A percentile compares a stretch with the other conserved stretches of the same genome.
Evolutionary conservation across 176 grass and related monocot species (phyloP).

Genomic region (Typha latifolia): DNA sequence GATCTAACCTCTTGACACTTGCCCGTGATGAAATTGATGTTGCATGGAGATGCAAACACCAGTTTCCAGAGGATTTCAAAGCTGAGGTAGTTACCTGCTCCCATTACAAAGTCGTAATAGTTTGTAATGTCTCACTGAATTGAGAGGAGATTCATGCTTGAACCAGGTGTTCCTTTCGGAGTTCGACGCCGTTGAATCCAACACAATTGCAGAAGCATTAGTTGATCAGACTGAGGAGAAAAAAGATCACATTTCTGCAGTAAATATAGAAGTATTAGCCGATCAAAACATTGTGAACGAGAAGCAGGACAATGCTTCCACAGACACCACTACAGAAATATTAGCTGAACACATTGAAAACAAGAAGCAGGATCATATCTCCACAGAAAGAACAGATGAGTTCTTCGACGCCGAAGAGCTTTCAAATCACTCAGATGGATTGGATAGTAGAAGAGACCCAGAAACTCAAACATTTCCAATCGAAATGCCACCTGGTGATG

Average conservation of each 20-base stretch:
- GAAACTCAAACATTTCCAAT: too few relatives aligned
- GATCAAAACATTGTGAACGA: too few relatives aligned
- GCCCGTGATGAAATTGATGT: conserved; percentile 46
- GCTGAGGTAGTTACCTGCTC: conserved; percentile 23
- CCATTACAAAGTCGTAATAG: background rate
- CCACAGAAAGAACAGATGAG: too few relatives aligned
- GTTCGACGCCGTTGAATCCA: conserved; percentile 15
- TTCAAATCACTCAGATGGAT: too few relatives aligned
- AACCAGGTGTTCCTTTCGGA: conserved; percentile 45
- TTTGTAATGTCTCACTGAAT: background rate
- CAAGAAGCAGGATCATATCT: too few relatives aligned
- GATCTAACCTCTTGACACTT: conserved; percentile 36
- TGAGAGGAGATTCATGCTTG: background rate
- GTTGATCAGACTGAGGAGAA: conserved; percentile 12
- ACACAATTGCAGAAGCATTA: conserved; percentile 21
- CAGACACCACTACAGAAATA: too few relatives aligned
- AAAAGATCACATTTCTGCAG: conserved; percentile 6
- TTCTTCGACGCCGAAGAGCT: too few relatives aligned
- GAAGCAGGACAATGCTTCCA: too few relatives aligned
- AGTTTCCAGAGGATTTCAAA: conserved; percentile 44
- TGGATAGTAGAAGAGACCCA: too few relatives aligned
- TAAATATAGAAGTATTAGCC: too few relatives aligned
- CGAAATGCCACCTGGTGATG: too few relatives aligned
- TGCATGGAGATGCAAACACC: conserved; percentile 26
- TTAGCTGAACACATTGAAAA: too few relatives aligned